Base-by-base conservation (phyloP, 345 rosid genomes). In the Eucalyptus curtisii region DNA sequence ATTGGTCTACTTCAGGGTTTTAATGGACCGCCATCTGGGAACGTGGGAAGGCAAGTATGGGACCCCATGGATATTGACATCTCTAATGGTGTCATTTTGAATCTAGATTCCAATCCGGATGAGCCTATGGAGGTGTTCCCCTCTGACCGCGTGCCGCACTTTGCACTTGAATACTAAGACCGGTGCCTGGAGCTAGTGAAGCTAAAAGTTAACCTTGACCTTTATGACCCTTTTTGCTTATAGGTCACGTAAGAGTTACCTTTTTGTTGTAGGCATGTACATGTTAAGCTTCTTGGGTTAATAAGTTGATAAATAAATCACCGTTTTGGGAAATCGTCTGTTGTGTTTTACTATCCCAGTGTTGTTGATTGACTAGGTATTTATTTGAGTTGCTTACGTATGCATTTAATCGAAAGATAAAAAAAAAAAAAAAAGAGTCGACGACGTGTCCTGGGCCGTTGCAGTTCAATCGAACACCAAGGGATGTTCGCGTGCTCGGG, bases 401-500 rank as follows among this genome's bases (percentile, higher is more conserved):
- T 17, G 10, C 10, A 0, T 52, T 52, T 52, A 52, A 52, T 52
- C 24, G 0, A 52, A 52, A 52, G 55, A 52, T 52, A 1, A 52
- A 52, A 19, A 17, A 17, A 50, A 17, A 6, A 50, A 50, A 50
- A 17, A 50, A 0, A 50, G 19, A 0, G 10, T 52, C 2, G 0
- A 19, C 4, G 22, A 52, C 0, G 0, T 9, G 4, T 52, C 55
- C 4, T 52, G 0, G 24, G 24, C 17, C 0, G 4, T 52, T 4
- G 0, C 10, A 52, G 17, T 52, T 0, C 24, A 52, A 52, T 52
- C 4, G 1, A 17, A 9, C 0, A 0, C 10, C 24, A 0, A 7
- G 9, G 0, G 10, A 52, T 52, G 24, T 52, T 52, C 4, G 0
- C 2, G 0, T 1, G 2, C 9, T 52, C 24, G 0, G 10, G 9